Conservation (phyloP, 306 rosid genomes). For the Gleditsia sinensis region DNA sequence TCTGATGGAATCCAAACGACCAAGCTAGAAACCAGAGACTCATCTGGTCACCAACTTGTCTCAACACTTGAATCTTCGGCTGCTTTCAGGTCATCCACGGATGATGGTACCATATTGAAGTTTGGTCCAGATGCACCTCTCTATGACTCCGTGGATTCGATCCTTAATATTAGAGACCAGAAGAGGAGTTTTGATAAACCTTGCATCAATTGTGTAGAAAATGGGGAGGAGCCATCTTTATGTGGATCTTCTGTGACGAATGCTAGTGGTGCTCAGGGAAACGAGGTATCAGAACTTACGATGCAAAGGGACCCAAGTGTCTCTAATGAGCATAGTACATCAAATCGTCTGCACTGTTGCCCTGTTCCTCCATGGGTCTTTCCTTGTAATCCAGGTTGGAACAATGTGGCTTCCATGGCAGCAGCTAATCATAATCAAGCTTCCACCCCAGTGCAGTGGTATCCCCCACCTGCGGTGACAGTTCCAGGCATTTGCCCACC, state of each 20-base stretch:
- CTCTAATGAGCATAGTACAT: slow-evolving; percentile 18
- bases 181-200: slow-evolving; percentile 31
- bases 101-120: slow-evolving; percentile 44
- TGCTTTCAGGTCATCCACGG: slow-evolving; percentile 33
- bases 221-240: slow-evolving; percentile 47
- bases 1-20: slow-evolving; percentile 42
- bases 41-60: slow-evolving; percentile 35
- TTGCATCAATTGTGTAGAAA: slow-evolving; percentile 32
- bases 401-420: slow-evolving; percentile 34
- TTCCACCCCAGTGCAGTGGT: background rate
- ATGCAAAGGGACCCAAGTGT: slow-evolving; percentile 20
- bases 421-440: too few relatives aligned
- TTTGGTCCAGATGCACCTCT: slow-evolving; percentile 60
- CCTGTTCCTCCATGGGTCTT: slow-evolving; percentile 54
- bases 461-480: slow-evolving; percentile 48
- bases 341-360: slow-evolving; percentile 40
- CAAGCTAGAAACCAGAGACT: slow-evolving; percentile 42
- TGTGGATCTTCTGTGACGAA: slow-evolving; percentile 49
- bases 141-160: slow-evolving; percentile 48
- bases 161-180: slow-evolving; percentile 44
- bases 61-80: slow-evolving; percentile 40
- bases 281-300: slow-evolving; percentile 33
- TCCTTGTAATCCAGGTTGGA: slow-evolving; percentile 52
- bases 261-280: slow-evolving; percentile 34
- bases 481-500: slow-evolving; percentile 54